phyloP scores from a whole-genome alignment of 2,329 filamentous ascomycete species.

The Fusarium redolens region DNA sequence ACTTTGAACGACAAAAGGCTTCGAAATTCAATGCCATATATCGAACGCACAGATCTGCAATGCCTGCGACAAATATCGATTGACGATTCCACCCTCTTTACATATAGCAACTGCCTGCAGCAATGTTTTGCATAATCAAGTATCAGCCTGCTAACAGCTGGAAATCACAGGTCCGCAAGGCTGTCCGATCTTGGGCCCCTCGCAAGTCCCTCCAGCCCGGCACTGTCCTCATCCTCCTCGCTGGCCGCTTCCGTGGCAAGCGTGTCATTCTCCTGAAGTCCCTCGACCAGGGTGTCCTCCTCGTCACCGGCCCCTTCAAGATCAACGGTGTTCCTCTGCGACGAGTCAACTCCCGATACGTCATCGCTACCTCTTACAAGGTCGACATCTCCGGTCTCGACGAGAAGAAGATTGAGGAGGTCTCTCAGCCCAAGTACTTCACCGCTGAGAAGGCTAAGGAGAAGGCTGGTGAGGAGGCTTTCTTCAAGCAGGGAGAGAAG shows the following conservation, averaged over 20 bases:
- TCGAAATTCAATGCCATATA: slow-evolving; percentile 33
- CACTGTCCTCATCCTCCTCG: slow-evolving; percentile 97
- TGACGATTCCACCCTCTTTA: slow-evolving; percentile 7
- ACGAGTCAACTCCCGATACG: slow-evolving; percentile 92
- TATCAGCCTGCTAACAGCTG: slow-evolving; percentile 46
- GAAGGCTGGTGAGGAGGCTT: slow-evolving; percentile 97
- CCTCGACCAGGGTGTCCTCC: slow-evolving; percentile 96
- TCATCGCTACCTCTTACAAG: slow-evolving; percentile 89
- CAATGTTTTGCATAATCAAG: slow-evolving; percentile 8
- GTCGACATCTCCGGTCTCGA: slow-evolving; percentile 89
- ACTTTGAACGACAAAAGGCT: slow-evolving; percentile 8
- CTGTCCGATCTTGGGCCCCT: slow-evolving; percentile 86
- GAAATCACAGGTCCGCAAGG: slow-evolving; percentile 85
- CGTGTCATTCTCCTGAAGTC: slow-evolving; percentile 98
- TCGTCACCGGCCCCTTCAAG: slow-evolving; percentile 99
- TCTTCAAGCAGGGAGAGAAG: slow-evolving; percentile 99
- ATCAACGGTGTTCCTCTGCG: slow-evolving; percentile 99
- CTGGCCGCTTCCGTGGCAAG: slow-evolving; percentile 99
- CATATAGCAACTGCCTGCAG: slow-evolving; percentile 12
- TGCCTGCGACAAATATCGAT: slow-evolving; percentile 31
- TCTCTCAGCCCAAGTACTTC: slow-evolving; percentile 89
- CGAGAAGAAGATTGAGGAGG: slow-evolving; percentile 86
- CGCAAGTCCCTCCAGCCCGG: slow-evolving; percentile 92
- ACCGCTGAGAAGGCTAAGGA: slow-evolving; percentile 93
- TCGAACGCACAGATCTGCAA: slow-evolving; percentile 24